These are phyloP conservation scores for Adansonia grandidieri DNA, from an alignment of 441 rosid genomes.

Conservation along the genomic window DNA sequence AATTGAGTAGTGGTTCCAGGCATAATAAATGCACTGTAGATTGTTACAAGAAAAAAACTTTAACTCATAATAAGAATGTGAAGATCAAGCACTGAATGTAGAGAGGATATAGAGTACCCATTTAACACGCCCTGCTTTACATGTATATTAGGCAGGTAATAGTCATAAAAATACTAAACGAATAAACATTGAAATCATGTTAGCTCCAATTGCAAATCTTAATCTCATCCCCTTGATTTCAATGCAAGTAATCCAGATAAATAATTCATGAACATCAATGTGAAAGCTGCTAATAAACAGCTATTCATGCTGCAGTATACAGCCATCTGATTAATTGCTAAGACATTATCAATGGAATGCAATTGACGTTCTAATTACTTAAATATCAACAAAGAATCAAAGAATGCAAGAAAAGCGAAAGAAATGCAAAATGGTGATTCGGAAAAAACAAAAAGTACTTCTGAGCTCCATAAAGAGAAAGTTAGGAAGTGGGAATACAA, in stretches of 20 bases:
- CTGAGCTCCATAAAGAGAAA: neutral
- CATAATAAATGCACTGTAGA: conserved; percentile 8
- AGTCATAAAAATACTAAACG: neutral
- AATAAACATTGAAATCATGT: neutral
- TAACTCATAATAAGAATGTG: neutral
- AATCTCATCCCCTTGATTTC: neutral
- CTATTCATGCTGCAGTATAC: neutral
- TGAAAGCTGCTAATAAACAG: neutral
- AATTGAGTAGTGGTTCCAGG: neutral
- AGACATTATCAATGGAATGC: neutral
- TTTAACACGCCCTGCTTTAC: neutral
- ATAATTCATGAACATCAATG: neutral
- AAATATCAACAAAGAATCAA: neutral
- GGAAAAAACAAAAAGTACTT: neutral
- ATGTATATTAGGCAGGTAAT: neutral
- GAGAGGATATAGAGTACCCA: neutral
- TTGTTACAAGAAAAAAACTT: neutral
- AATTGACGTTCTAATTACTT: neutral
- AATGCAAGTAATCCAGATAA: neutral
- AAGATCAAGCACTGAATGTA: conserved; percentile 1
- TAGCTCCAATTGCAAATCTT: conserved; percentile 1
- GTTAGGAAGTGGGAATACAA: neutral
- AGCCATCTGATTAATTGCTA: conserved; percentile 8
- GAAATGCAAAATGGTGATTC: neutral
- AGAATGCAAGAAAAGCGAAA: neutral